phyloP scores from a whole-genome alignment of 164 flowering plant species.

The Saururus chinensis region DNA sequence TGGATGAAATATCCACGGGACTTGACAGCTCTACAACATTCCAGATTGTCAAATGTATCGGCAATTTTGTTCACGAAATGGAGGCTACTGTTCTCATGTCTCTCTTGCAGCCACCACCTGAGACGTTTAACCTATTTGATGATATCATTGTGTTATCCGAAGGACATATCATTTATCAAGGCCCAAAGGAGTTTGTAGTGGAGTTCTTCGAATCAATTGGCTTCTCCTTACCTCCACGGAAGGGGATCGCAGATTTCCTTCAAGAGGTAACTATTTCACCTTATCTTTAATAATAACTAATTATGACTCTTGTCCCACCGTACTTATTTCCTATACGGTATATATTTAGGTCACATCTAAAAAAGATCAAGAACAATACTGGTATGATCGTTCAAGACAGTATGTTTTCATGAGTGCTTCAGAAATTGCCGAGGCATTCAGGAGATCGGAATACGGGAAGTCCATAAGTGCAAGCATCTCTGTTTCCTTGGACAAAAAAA shows the following conservation, averaged over 20 bases:
- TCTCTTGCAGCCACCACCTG: conserved; percentile 95
- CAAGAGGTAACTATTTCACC: conserved; percentile 58
- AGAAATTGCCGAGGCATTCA: conserved; percentile 62
- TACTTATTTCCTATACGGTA: background rate
- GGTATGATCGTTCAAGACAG: conserved; percentile 71
- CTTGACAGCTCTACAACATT: conserved; percentile 95
- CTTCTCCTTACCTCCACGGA: conserved; percentile 64
- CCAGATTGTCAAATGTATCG: conserved; percentile 71
- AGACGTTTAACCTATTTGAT: conserved; percentile 88
- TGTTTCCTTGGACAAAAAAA: conserved; percentile 41
- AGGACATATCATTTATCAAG: conserved; percentile 74
- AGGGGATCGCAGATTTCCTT: conserved; percentile 89
- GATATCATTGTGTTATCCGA: conserved; percentile 73
- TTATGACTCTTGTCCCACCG: background rate
- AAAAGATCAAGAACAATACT: conserved; percentile 89
- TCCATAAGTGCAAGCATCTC: conserved; percentile 27
- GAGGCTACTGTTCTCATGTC: conserved; percentile 78
- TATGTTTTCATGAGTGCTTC: conserved; percentile 49
- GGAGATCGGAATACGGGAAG: conserved; percentile 43
- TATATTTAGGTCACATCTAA: conserved; percentile 66
- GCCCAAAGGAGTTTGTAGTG: conserved; percentile 59
- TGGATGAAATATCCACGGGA: conserved; percentile 99
- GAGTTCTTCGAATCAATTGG: conserved; percentile 82
- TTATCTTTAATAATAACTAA: background rate
- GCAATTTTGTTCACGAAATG: conserved; percentile 82